Percentiles rank a stretch among this genome's conserved stretches.
phyloP scores from a whole-genome alignment of 768 basidiomycete genomes.

The Pleurotus eryngii region DNA sequence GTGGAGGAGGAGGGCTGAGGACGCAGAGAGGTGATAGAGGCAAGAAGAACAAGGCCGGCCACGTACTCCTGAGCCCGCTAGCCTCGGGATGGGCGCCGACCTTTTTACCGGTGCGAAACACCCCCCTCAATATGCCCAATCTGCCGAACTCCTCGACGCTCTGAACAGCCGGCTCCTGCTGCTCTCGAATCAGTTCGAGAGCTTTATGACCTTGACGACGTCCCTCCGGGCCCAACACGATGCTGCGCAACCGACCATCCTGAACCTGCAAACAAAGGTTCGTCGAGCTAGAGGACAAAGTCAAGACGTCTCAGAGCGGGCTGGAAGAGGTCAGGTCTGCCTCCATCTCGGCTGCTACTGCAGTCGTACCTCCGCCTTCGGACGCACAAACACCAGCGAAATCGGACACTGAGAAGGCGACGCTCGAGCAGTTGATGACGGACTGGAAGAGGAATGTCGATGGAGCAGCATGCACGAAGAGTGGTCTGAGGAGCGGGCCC shows the following conservation, averaged over 20 bases:
- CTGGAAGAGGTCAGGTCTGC: not conserved
- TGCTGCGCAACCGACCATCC: constrained; percentile 73
- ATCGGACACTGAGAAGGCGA: constrained; percentile 36
- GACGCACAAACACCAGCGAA: constrained; percentile 10
- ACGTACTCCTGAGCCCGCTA: constrained; percentile 76
- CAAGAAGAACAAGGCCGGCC: constrained; percentile 58
- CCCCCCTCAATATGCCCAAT: constrained; percentile 12
- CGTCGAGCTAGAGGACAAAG: constrained; percentile 54
- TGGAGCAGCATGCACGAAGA: constrained; percentile 72
- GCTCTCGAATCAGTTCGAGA: no score
- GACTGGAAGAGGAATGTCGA: constrained; percentile 82
- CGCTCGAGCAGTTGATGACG: constrained; percentile 49
- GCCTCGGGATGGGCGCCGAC: constrained; percentile 40
- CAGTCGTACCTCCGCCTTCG: constrained; percentile 3
- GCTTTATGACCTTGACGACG: no score
- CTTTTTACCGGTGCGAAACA: constrained; percentile 19
- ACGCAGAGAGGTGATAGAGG: no score
- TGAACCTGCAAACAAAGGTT: constrained; percentile 68
- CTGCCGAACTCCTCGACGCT: constrained; percentile 41
- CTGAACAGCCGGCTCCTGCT: no score
- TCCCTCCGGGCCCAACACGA: constrained; percentile 49
- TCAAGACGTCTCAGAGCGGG: constrained; percentile 38
- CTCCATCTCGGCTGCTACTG: constrained; percentile 10
- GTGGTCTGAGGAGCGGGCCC: constrained; percentile 78
- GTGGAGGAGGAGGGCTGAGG: no score